Conservation (phyloP, 2,329 filamentous ascomycete species). For the Rhynchosporium agropyri region DNA sequence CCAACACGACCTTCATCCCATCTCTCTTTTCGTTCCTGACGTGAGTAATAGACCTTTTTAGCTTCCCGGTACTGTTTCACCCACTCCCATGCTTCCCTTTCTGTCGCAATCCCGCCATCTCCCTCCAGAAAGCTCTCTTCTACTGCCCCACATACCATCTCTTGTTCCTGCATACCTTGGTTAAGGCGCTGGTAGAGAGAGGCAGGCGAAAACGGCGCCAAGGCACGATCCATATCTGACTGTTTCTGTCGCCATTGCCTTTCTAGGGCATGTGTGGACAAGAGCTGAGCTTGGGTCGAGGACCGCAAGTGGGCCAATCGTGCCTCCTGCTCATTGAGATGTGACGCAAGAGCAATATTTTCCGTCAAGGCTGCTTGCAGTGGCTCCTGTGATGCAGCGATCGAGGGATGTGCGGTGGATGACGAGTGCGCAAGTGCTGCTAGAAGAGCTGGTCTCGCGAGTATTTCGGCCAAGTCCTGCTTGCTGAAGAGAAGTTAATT, state of each 20-base stretch:
- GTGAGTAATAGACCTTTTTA: conserved; percentile 74
- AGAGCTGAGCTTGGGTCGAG: conserved; percentile 76
- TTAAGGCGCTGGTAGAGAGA: conserved; percentile 81
- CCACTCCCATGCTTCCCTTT: conserved; percentile 86
- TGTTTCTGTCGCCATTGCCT: conserved; percentile 92
- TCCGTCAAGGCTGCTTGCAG: conserved; percentile 67
- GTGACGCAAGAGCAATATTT: conserved; percentile 71
- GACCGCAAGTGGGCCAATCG: conserved; percentile 63
- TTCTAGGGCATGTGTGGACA: conserved; percentile 83
- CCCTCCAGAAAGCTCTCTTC: conserved; percentile 84
- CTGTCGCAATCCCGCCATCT: conserved; percentile 59
- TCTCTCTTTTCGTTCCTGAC: conserved; percentile 84
- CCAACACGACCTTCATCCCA: conserved; percentile 97
- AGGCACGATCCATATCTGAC: conserved; percentile 80
- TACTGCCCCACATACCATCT: conserved; percentile 74
- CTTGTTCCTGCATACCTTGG: conserved; percentile 80
- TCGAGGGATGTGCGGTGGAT: conserved; percentile 70
- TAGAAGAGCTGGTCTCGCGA: conserved; percentile 67
- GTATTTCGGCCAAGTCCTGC: conserved; percentile 72
- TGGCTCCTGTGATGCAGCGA: conserved; percentile 64
- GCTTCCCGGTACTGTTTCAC: conserved; percentile 79
- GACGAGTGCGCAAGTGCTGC: conserved; percentile 72
- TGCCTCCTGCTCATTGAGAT: conserved; percentile 62
- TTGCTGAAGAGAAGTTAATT: conserved; percentile 56
- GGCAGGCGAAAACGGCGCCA: conserved; percentile 83